Percentiles rank a stretch among this genome's conserved stretches.
Evolutionary conservation across 768 basidiomycete genomes (phyloP).

Genomic region (Panaeolus papilionaceus): DNA sequence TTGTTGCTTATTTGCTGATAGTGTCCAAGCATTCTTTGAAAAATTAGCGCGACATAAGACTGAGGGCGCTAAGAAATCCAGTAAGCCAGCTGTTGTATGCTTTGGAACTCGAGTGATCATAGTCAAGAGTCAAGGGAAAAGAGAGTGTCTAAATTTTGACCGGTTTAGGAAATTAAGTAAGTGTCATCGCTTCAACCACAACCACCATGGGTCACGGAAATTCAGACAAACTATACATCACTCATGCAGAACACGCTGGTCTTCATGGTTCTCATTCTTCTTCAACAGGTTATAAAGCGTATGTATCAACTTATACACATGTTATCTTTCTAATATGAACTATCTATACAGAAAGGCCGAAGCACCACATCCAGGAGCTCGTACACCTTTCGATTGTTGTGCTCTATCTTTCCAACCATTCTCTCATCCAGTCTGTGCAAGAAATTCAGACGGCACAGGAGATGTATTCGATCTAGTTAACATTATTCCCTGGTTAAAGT

Average conservation of each 20-base stretch:
- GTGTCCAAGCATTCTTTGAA: neutral
- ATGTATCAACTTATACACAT: slow-evolving; percentile 32
- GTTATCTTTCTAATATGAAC: slow-evolving; percentile 17
- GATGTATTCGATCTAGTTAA: slow-evolving; percentile 88
- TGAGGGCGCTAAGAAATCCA: neutral
- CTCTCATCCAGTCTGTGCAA: slow-evolving; percentile 84
- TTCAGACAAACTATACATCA: slow-evolving; percentile 87
- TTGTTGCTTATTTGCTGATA: neutral
- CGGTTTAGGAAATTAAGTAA: slow-evolving; percentile 5
- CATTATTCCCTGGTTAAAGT: slow-evolving; percentile 96
- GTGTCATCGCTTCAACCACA: slow-evolving; percentile 3
- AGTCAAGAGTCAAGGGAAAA: neutral
- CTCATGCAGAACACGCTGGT: slow-evolving; percentile 87
- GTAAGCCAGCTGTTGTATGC: neutral
- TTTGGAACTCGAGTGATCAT: slow-evolving; percentile 10
- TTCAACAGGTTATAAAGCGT: slow-evolving; percentile 77
- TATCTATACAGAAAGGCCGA: slow-evolving; percentile 62
- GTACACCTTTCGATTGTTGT: slow-evolving; percentile 90
- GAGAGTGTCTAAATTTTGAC: neutral
- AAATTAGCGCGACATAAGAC: slow-evolving; percentile 2
- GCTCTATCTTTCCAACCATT: slow-evolving; percentile 92
- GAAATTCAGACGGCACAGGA: slow-evolving; percentile 82
- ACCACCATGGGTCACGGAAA: slow-evolving; percentile 83
- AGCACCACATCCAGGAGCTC: slow-evolving; percentile 65
- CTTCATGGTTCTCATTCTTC: slow-evolving; percentile 82